Conservation (phyloP, 192 early-diverging fungal species). For the Powellomyces hirtus region DNA sequence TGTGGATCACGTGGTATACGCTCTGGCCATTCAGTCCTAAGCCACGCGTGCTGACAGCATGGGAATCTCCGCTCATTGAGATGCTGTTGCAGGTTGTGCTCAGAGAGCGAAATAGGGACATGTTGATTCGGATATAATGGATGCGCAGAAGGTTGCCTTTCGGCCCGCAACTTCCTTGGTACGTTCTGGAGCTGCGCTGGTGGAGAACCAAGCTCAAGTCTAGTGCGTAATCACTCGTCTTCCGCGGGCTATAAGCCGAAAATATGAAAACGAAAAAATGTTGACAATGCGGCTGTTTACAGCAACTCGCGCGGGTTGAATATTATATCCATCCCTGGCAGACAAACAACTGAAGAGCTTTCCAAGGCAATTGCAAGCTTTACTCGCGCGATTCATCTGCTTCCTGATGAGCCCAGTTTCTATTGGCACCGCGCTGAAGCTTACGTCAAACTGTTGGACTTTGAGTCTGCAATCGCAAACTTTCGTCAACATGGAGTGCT, state of each 20-base stretch:
- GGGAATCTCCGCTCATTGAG: too few relatives aligned
- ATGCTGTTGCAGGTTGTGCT: too few relatives aligned
- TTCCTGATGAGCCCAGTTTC: constrained; percentile 38
- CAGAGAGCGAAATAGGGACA: too few relatives aligned
- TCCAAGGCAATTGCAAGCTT: constrained; percentile 32
- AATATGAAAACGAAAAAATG: not conserved
- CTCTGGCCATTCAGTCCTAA: too few relatives aligned
- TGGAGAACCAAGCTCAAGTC: not conserved
- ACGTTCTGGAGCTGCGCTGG: not conserved
- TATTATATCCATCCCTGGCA: not conserved
- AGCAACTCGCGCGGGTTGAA: not conserved
- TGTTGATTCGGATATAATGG: too few relatives aligned
- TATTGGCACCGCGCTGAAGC: constrained; percentile 44
- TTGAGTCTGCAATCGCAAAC: constrained; percentile 42
- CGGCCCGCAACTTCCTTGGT: not conserved
- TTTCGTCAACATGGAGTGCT: constrained; percentile 11
- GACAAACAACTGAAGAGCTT: not conserved
- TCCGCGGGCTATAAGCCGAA: not conserved
- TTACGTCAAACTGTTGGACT: constrained; percentile 31
- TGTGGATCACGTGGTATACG: too few relatives aligned
- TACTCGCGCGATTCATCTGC: constrained; percentile 37
- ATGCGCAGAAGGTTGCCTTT: too few relatives aligned
- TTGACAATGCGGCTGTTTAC: too few relatives aligned
- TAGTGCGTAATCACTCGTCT: not conserved
- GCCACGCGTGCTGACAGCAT: too few relatives aligned